These are phyloP conservation scores for Candolleomyces aberdarensis DNA, from an alignment of 768 basidiomycete genomes.

Conservation along the genomic window DNA sequence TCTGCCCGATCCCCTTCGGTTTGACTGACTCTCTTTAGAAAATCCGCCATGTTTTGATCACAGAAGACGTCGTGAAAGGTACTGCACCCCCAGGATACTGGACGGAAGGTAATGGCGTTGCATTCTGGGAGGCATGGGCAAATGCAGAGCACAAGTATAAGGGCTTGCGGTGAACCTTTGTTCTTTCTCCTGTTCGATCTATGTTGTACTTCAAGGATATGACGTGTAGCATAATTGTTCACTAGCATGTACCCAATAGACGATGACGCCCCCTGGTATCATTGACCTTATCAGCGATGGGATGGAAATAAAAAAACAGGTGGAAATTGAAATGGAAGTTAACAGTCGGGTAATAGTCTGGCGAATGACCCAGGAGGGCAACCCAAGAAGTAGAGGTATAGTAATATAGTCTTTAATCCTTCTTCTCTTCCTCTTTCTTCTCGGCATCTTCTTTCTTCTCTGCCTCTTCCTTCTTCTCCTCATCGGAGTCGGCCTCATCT, in stretches of 20 bases:
- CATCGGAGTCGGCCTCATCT: conserved; percentile 28
- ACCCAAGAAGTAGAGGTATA: not conserved
- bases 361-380: not conserved
- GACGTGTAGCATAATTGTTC: not conserved
- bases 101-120: conserved; percentile 59
- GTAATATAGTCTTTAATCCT: conserved; percentile 5
- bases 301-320: not conserved
- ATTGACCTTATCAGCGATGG: not conserved
- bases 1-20: not conserved
- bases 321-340: not conserved
- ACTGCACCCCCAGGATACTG: conserved; percentile 69
- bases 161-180: too few relatives aligned
- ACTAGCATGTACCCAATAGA: not conserved
- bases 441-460: conserved; percentile 29
- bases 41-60: conserved; percentile 80
- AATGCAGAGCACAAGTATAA: conserved; percentile 49
- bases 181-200: not conserved
- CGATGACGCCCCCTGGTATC: too few relatives aligned
- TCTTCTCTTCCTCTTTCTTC: conserved; percentile 27
- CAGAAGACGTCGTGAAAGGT: conserved; percentile 65
- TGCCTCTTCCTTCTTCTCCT: conserved; percentile 23
- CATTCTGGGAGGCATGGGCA: conserved; percentile 79
- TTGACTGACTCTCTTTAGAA: conserved; percentile 39
- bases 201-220: not conserved
- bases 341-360: not conserved